Evolutionary conservation across 257 asterid species (phyloP), one percentile per base, ranked within the genome.

Genomic region (Solanum virginianum): DNA sequence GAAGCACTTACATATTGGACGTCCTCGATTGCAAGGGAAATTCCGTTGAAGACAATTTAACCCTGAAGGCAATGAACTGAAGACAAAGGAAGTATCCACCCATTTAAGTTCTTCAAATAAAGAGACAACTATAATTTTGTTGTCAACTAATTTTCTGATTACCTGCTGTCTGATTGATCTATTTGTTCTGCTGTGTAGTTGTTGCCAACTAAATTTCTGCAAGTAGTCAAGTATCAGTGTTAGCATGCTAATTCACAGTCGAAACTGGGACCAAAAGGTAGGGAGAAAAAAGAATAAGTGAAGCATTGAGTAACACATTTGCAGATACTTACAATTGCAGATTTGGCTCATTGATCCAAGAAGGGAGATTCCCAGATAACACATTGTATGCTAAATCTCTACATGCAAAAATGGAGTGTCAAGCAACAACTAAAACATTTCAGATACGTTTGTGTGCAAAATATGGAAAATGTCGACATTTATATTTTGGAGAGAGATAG

Each of bases 381-480:
- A 86, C 92, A 75, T 94, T 94, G 92, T 92, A 94, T 15, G 97
- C 93, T 57, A 94, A 83, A 86, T 95, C 98, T 85, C 97, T 95
- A 90, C 86, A 85, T 24, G 45, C 10, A 77, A 77, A 51, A 24
- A 77, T 51, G 63, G 41, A 1, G 22, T 22, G 43, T 22, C 22
- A 75, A 24, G 60, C 22, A 68, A 32, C 22, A 32, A 32, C 24
- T 32, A 32, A 16, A 32, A 8, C 22, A 75, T 75, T 47, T 75
- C 81, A 47, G 43, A 75, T 75, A 24, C n/a, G 22, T 47, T 9
- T 74, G 60, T 0, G 18, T 1, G 9, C 59, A 74, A 74, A 47
- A 7, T 13, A 47, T 74, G 13, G 36, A 22, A 74, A 1, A 47
- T 13, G 43, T 74, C 60, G 1, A 7, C 60, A 8, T 47, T 75